phyloP scores from a whole-genome alignment of 106 monocot species.

The Hemerocallis citrina region DNA sequence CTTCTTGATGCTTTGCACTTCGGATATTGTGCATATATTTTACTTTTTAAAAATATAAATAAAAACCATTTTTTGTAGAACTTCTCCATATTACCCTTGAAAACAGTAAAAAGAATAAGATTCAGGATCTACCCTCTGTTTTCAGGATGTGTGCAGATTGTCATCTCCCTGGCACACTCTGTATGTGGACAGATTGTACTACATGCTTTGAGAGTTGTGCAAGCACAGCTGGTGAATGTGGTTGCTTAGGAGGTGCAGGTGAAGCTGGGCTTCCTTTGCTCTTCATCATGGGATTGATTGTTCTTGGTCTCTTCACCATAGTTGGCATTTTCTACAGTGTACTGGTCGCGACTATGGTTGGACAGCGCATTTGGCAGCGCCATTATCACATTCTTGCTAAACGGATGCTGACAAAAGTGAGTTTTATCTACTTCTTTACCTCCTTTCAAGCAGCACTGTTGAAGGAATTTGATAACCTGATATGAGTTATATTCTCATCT shows the following conservation, averaged over 20 bases:
- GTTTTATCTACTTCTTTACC: slow-evolving; percentile 1
- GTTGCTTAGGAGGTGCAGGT: slow-evolving; percentile 81
- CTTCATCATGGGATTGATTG: slow-evolving; percentile 71
- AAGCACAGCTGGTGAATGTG: slow-evolving; percentile 74
- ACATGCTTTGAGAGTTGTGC: slow-evolving; percentile 84
- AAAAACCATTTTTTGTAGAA: too few relatives aligned
- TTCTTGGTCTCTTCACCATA: slow-evolving; percentile 74
- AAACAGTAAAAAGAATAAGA: too few relatives aligned
- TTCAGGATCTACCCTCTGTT: too few relatives aligned
- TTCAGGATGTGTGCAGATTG: slow-evolving; percentile 50
- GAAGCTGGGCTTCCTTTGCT: slow-evolving; percentile 80
- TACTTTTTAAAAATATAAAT: too few relatives aligned
- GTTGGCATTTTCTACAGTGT: slow-evolving; percentile 96
- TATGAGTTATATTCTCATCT: too few relatives aligned
- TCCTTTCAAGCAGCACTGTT: too few relatives aligned
- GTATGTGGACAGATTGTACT: slow-evolving; percentile 95
- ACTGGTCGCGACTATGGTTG: slow-evolving; percentile 92
- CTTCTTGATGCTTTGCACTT: neutral
- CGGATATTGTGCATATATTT: neutral
- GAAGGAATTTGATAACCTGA: too few relatives aligned
- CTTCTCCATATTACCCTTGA: too few relatives aligned
- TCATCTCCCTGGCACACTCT: slow-evolving; percentile 85
- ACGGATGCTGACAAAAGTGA: slow-evolving; percentile 88
- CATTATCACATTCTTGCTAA: slow-evolving; percentile 97
- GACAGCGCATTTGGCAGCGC: slow-evolving; percentile 93